phyloP scores from a whole-genome alignment of 768 basidiomycete species.

The Naganishia kalamii region DNA sequence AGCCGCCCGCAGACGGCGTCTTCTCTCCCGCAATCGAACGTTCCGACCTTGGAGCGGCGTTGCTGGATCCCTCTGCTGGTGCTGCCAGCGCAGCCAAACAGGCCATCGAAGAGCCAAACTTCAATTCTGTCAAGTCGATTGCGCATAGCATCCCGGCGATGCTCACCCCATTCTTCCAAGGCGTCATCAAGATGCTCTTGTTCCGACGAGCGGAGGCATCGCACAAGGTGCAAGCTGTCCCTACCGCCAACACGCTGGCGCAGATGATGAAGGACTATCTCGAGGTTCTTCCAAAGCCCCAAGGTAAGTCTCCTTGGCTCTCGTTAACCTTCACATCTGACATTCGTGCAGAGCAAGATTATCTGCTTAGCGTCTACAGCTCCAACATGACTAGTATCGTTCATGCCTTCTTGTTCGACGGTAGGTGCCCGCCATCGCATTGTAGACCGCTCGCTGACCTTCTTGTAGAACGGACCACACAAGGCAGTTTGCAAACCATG shows the following conservation, averaged over 20 bases:
- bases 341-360: not conserved
- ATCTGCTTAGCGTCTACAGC: slow-evolving; percentile 11
- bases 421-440: slow-evolving; percentile 1
- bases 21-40: not conserved
- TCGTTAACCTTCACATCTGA: not conserved
- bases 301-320: slow-evolving; percentile 52
- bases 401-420: slow-evolving; percentile 3
- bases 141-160: slow-evolving; percentile 24
- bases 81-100: slow-evolving; percentile 55
- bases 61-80: slow-evolving; percentile 64
- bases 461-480: slow-evolving; percentile 63
- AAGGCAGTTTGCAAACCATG: slow-evolving; percentile 72
- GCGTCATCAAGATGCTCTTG: slow-evolving; percentile 25
- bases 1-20: not conserved
- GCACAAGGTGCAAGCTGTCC: slow-evolving; percentile 70
- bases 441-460: not conserved
- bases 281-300: slow-evolving; percentile 46
- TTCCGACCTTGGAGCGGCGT: slow-evolving; percentile 12
- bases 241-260: slow-evolving; percentile 65
- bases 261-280: slow-evolving; percentile 68
- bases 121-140: slow-evolving; percentile 20
- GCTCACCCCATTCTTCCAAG: slow-evolving; percentile 27
- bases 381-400: slow-evolving; percentile 9
- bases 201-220: slow-evolving; percentile 26
- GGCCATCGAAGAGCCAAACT: slow-evolving; percentile 17